Conservation (phyloP, 2,329 filamentous ascomycete species). For the Claviceps purpurea region DNA sequence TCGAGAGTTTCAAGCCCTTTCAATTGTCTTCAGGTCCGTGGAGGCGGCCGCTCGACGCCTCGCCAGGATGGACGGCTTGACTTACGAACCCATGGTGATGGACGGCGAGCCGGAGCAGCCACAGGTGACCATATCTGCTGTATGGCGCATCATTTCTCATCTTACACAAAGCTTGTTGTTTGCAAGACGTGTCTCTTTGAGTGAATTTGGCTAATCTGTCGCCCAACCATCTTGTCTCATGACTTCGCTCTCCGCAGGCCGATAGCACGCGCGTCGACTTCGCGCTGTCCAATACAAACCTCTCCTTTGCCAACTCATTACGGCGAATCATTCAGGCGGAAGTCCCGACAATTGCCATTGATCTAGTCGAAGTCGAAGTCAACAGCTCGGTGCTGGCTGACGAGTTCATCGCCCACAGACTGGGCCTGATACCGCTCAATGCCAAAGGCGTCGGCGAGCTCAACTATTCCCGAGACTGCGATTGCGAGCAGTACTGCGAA, state of each 20-base stretch:
- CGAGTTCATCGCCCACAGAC: conserved; percentile 86
- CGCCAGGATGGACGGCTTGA: conserved; percentile 33
- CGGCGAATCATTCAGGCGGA: conserved; percentile 86
- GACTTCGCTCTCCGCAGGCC: conserved; percentile 38
- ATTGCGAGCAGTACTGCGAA: conserved; percentile 91
- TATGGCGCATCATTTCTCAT: conserved; percentile 19
- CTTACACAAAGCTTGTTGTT: neutral
- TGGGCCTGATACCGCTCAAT: conserved; percentile 80
- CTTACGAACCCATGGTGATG: conserved; percentile 48
- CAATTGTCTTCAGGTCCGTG: neutral
- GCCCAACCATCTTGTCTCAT: neutral
- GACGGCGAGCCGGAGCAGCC: conserved; percentile 43
- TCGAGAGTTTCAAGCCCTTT: neutral
- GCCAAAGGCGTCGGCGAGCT: conserved; percentile 73
- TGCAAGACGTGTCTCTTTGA: neutral
- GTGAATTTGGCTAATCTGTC: neutral
- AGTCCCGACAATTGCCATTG: conserved; percentile 87
- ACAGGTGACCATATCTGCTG: conserved; percentile 47
- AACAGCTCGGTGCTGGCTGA: conserved; percentile 96
- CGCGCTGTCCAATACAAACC: conserved; percentile 76
- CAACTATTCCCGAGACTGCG: conserved; percentile 83
- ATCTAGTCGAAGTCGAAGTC: conserved; percentile 80
- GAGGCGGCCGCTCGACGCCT: conserved; percentile 1
- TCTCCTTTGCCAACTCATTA: conserved; percentile 84
- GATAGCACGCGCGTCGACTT: conserved; percentile 77